Conservation (phyloP, 257 asterid genomes). For the Asclepias syriaca region DNA sequence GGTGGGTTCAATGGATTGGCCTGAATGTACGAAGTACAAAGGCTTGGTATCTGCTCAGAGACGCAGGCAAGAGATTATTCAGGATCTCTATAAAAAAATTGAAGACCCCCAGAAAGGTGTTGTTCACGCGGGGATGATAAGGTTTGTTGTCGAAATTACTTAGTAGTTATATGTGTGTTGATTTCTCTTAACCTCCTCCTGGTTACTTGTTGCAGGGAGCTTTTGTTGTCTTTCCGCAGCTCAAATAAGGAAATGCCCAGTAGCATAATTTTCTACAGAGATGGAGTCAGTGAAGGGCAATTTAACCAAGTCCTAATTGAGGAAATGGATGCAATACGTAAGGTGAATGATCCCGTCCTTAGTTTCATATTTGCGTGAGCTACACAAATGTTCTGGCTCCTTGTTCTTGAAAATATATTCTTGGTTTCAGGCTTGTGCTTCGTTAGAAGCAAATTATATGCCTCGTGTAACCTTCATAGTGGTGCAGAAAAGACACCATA, state of each 20-base stretch:
- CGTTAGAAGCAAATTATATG: no score
- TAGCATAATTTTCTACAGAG: conserved; percentile 77
- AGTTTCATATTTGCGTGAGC: background rate
- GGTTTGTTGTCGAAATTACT: conserved; percentile 24
- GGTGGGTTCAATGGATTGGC: conserved; percentile 97
- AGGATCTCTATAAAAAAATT: conserved; percentile 37
- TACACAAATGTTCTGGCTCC: background rate
- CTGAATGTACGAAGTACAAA: conserved; percentile 63
- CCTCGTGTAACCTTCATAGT: no score
- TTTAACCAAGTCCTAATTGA: conserved; percentile 62
- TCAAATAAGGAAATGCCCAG: conserved; percentile 48
- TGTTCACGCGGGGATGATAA: conserved; percentile 59
- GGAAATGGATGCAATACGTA: conserved; percentile 62
- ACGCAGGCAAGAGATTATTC: conserved; percentile 62
- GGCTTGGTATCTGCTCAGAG: conserved; percentile 73
- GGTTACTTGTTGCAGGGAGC: conserved; percentile 46
- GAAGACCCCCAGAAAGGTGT: conserved; percentile 36
- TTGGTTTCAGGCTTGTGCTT: no score
- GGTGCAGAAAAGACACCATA: no score
- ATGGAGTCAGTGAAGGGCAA: conserved; percentile 91
- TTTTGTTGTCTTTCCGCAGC: conserved; percentile 35
- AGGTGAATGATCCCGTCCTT: conserved; percentile 29
- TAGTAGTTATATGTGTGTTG: background rate
- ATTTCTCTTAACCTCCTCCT: background rate
- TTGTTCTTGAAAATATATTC: no score